Conservation (phyloP, 768 basidiomycete genomes). For the Hemileccinum rubropunctum region DNA sequence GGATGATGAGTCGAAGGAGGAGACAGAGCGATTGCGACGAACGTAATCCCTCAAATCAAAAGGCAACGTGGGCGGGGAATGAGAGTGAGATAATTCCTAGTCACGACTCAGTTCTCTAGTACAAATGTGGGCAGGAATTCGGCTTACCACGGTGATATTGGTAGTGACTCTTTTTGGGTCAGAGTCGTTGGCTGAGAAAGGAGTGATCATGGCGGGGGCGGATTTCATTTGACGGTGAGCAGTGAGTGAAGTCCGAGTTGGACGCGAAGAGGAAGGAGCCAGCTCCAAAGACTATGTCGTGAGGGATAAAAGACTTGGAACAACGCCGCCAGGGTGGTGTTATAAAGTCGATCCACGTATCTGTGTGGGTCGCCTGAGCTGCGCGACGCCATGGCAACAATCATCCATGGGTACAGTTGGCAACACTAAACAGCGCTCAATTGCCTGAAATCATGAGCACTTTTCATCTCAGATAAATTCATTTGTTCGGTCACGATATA, state of each 20-base stretch:
- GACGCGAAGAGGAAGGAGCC: slow-evolving; percentile 11
- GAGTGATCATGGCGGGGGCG: slow-evolving; percentile 11
- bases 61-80: slow-evolving; percentile 32
- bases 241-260: background rate
- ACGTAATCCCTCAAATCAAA: slow-evolving; percentile 35
- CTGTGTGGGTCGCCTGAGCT: background rate
- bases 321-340: background rate
- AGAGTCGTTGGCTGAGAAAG: slow-evolving; percentile 3
- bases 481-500: background rate
- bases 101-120: background rate
- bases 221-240: background rate
- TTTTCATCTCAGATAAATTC: too few species aligned
- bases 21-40: slow-evolving; percentile 24
- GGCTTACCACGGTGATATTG: slow-evolving; percentile 27
- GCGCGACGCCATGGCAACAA: slow-evolving; percentile 19
- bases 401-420: too few species aligned
- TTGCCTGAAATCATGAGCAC: too few species aligned
- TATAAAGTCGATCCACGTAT: background rate
- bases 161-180: slow-evolving; percentile 15
- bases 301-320: background rate
- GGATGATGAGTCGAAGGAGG: background rate
- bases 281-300: slow-evolving; percentile 20
- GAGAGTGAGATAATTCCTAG: slow-evolving; percentile 36
- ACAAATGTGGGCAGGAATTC: background rate
- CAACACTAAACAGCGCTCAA: background rate